Percentiles rank a stretch among this genome's conserved stretches.
Conservation (phyloP, 2,329 filamentous ascomycete species). For the Exophiala oligosperma region DNA sequence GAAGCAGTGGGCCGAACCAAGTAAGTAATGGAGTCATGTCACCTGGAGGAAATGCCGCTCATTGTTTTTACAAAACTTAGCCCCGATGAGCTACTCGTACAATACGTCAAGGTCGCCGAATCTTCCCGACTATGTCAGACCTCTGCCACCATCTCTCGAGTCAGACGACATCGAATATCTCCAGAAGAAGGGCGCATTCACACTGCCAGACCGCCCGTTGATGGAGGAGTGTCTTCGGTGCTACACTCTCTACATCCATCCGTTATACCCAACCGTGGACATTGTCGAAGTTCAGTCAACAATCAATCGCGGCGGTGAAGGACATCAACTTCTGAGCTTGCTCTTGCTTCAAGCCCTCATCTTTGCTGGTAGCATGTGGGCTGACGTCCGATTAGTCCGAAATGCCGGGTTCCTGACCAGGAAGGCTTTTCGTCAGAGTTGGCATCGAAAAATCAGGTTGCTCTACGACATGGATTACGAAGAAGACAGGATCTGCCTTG, state of each 20-base stretch:
- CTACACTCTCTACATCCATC: slow-evolving; percentile 85
- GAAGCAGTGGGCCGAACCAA: no score
- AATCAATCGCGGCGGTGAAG: neutral
- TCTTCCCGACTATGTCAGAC: slow-evolving; percentile 64
- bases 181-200: slow-evolving; percentile 77
- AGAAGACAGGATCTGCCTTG: slow-evolving; percentile 79
- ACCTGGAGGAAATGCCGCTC: no score
- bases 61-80: no score
- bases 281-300: slow-evolving; percentile 59
- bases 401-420: slow-evolving; percentile 73
- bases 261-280: slow-evolving; percentile 86
- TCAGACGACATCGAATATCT: slow-evolving; percentile 81
- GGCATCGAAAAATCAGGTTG: slow-evolving; percentile 71
- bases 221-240: slow-evolving; percentile 79
- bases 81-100: neutral
- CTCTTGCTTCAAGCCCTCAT: slow-evolving; percentile 90
- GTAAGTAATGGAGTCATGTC: no score
- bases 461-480: slow-evolving; percentile 96
- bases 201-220: slow-evolving; percentile 66
- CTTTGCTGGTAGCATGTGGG: slow-evolving; percentile 85
- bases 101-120: neutral
- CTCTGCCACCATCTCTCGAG: slow-evolving; percentile 72
- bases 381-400: slow-evolving; percentile 77
- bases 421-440: slow-evolving; percentile 82
- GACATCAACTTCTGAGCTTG: slow-evolving; percentile 65